Evolutionary conservation across 352 stramenopile genomes (phyloP).

Genomic region (Globisporangium okanoganense): DNA sequence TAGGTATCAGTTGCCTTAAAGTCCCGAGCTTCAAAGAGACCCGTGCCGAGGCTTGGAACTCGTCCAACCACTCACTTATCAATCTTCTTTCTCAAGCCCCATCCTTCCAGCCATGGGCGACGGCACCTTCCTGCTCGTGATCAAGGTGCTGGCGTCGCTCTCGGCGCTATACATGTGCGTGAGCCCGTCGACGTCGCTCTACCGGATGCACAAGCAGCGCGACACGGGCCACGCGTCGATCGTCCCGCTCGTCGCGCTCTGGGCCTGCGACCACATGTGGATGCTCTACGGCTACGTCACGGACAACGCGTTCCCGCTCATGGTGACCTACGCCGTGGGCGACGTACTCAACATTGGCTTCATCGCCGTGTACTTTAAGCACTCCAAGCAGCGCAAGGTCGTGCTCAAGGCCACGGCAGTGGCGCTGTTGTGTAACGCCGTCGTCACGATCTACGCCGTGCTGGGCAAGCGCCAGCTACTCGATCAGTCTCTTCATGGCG

Average conservation of each 20-base stretch:
- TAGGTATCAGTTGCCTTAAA: not conserved
- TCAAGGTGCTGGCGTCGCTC: constrained; percentile 59
- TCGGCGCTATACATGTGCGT: constrained; percentile 74
- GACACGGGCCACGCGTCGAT: constrained; percentile 38
- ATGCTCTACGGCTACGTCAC: constrained; percentile 63
- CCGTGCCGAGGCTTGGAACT: too few species aligned
- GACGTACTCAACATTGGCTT: constrained; percentile 43
- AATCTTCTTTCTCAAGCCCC: not conserved
- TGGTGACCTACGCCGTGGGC: constrained; percentile 50
- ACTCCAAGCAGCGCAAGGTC: constrained; percentile 27
- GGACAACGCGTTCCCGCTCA: constrained; percentile 36
- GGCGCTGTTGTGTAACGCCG: constrained; percentile 35
- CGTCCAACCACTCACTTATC: too few species aligned
- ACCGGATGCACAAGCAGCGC: constrained; percentile 47
- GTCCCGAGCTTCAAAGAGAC: not conserved
- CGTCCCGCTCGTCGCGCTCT: constrained; percentile 61
- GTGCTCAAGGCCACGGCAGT: constrained; percentile 30
- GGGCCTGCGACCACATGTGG: constrained; percentile 69
- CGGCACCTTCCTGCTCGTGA: constrained; percentile 33
- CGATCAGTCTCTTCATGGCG: constrained; percentile 23
- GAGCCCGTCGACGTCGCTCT: constrained; percentile 46
- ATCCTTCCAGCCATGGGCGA: constrained; percentile 8
- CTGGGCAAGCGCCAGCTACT: constrained; percentile 29
- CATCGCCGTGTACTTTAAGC: constrained; percentile 43
- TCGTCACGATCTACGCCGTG: constrained; percentile 46